A percentile compares a stretch with the other conserved stretches of the same genome.
These are phyloP conservation scores for Lactarius sp. DNA, from an alignment of 768 basidiomycete species.

Conservation along the genomic window DNA sequence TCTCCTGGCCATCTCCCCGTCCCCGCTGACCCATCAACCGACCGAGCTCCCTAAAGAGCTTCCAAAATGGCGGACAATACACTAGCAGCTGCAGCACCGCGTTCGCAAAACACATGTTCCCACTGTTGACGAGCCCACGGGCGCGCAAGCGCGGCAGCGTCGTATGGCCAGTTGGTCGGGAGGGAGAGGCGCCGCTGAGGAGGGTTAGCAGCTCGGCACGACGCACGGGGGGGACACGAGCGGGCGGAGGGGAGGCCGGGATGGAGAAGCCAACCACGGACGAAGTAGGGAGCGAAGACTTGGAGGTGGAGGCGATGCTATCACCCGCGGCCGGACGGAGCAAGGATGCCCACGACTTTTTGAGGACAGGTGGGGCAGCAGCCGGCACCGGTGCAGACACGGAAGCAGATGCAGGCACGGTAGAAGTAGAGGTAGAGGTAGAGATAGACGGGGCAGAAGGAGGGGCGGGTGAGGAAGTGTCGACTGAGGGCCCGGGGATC, in stretches of 20 bases:
- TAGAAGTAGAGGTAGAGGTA: not conserved
- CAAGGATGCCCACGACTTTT: slow-evolving; percentile 76
- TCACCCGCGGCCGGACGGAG: slow-evolving; percentile 44
- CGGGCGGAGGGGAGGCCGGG: slow-evolving; percentile 43
- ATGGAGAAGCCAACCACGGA: slow-evolving; percentile 71
- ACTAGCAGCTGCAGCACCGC: slow-evolving; percentile 87
- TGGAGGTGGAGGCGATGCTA: slow-evolving; percentile 33
- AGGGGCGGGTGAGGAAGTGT: not conserved
- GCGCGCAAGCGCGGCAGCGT: slow-evolving; percentile 45
- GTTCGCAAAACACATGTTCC: slow-evolving; percentile 98
- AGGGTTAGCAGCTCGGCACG: slow-evolving; percentile 51
- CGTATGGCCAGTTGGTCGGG: slow-evolving; percentile 14
- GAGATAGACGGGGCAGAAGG: not conserved
- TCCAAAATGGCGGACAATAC: slow-evolving; percentile 83
- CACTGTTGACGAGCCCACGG: slow-evolving; percentile 86
- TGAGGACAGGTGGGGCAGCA: slow-evolving; percentile 30
- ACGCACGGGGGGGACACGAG: slow-evolving; percentile 26
- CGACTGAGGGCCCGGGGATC: not conserved
- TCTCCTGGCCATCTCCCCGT: slow-evolving; percentile 31
- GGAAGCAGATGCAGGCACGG: not conserved
- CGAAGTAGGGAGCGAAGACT: slow-evolving; percentile 57
- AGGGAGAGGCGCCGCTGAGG: slow-evolving; percentile 40
- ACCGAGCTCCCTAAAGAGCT: slow-evolving; percentile 68
- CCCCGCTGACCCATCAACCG: slow-evolving; percentile 37
- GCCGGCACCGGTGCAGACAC: slow-evolving; percentile 12